Conservation (phyloP, 1,284 basidiomycete genomes). For the Malassezia sympodialis region DNA sequence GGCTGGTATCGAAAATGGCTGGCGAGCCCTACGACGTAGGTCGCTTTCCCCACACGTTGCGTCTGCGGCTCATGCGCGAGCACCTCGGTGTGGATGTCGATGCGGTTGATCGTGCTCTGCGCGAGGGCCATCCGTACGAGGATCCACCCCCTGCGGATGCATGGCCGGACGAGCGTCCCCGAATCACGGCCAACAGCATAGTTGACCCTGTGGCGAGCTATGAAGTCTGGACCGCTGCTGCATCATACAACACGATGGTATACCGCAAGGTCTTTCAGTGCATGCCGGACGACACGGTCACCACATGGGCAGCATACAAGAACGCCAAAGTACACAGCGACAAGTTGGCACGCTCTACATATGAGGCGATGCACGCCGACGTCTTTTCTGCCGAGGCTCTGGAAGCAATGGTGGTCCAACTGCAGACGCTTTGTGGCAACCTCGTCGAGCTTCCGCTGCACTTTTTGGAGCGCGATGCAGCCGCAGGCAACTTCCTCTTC, state of each 20-base stretch:
- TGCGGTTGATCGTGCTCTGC: slow-evolving; percentile 54
- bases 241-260: slow-evolving; percentile 42
- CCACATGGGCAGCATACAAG: slow-evolving; percentile 46
- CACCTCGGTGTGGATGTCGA: slow-evolving; percentile 93
- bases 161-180: not conserved
- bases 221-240: slow-evolving; percentile 36
- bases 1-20: slow-evolving; percentile 83
- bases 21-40: slow-evolving; percentile 91
- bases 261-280: slow-evolving; percentile 45
- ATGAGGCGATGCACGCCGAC: not conserved
- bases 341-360: slow-evolving; percentile 1
- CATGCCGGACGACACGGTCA: slow-evolving; percentile 43
- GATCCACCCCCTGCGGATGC: not conserved
- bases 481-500: slow-evolving; percentile 36
- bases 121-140: not conserved
- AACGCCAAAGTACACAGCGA: slow-evolving; percentile 18
- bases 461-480: slow-evolving; percentile 42
- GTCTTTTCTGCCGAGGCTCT: slow-evolving; percentile 31
- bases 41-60: slow-evolving; percentile 85
- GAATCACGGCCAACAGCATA: not conserved
- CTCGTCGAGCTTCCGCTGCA: slow-evolving; percentile 37
- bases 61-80: slow-evolving; percentile 88
- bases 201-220: slow-evolving; percentile 22
- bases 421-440: slow-evolving; percentile 31
- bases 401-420: slow-evolving; percentile 36